These are phyloP conservation scores for Saturnispora sekii DNA, from an alignment of 805 yeast genomes.

Conservation along the genomic window DNA sequence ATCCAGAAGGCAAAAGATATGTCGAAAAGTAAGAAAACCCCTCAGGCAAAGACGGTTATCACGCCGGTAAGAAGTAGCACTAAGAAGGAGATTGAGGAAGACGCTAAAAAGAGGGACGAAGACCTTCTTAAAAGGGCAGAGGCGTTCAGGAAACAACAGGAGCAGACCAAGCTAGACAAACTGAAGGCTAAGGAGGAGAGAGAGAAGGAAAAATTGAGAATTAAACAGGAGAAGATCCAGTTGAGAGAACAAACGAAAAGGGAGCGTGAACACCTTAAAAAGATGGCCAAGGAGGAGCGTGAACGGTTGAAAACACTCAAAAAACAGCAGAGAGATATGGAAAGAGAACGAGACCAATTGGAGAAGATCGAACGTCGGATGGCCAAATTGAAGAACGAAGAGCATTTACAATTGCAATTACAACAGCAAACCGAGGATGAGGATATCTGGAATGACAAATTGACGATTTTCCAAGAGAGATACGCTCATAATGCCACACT, in stretches of 20 bases:
- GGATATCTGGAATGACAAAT: conserved; percentile 39
- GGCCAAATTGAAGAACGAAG: conserved; percentile 12
- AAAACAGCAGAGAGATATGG: conserved; percentile 16
- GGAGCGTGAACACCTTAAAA: conserved; percentile 16
- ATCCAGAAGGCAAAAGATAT: conserved; percentile 69
- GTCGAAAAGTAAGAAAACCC: conserved; percentile 27
- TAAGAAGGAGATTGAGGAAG: conserved; percentile 10
- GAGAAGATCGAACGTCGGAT: conserved; percentile 17
- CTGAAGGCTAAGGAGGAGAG: conserved; percentile 16
- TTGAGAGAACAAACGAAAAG: conserved; percentile 17
- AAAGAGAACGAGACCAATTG: conserved; percentile 17
- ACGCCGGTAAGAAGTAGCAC: background rate
- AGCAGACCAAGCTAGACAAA: conserved; percentile 13
- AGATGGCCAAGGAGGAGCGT: conserved; percentile 16
- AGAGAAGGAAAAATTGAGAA: conserved; percentile 15
- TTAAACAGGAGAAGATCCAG: conserved; percentile 16
- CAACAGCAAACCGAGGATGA: conserved; percentile 6
- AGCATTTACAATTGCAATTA: no score
- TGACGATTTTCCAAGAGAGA: conserved; percentile 71
- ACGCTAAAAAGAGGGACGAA: conserved; percentile 10
- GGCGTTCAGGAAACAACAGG: conserved; percentile 14
- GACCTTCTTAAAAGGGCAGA: conserved; percentile 10
- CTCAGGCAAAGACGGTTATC: background rate
- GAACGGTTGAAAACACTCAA: conserved; percentile 20
- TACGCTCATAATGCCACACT: conserved; percentile 61